These are phyloP conservation scores for Diutina pseudorugosa DNA, from an alignment of 1,139 yeast species.

Conservation along the genomic window DNA sequence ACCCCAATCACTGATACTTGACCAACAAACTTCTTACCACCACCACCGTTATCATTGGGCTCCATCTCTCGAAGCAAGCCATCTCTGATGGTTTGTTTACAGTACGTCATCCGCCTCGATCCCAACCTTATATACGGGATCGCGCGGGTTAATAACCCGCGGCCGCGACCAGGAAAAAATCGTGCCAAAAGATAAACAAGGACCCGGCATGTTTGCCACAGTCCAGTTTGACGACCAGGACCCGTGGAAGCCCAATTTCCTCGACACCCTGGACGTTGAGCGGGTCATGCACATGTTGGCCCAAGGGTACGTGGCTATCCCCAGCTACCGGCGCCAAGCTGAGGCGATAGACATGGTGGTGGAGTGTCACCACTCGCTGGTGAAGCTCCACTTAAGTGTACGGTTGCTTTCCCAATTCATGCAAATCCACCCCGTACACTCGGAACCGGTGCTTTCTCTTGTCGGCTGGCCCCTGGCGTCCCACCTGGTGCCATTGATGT, in stretches of 20 bases:
- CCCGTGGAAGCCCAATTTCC: slow-evolving; percentile 4
- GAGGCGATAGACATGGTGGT: slow-evolving; percentile 2
- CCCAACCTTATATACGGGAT: background rate
- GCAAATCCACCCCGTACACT: slow-evolving; percentile 3
- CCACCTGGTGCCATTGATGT: background rate
- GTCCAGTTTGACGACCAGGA: slow-evolving; percentile 3
- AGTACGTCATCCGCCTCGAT: background rate
- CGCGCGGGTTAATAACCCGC: background rate
- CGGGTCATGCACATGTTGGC: background rate
- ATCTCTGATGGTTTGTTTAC: background rate
- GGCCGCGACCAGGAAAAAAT: background rate
- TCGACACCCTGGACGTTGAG: background rate
- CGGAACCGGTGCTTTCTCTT: background rate
- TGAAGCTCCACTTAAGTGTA: background rate
- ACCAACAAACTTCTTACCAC: too few relatives aligned
- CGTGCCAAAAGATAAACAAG: background rate
- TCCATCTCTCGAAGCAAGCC: too few relatives aligned
- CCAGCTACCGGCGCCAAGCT: slow-evolving; percentile 1
- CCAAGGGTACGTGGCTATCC: background rate
- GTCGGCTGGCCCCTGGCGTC: background rate
- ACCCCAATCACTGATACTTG: too few relatives aligned
- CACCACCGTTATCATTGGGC: too few relatives aligned
- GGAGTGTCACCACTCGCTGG: background rate
- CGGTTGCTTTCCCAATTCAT: background rate
- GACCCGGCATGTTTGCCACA: slow-evolving; percentile 2